Conservation (phyloP, 139 green algal species). For the Picocystis salinarum region DNA sequence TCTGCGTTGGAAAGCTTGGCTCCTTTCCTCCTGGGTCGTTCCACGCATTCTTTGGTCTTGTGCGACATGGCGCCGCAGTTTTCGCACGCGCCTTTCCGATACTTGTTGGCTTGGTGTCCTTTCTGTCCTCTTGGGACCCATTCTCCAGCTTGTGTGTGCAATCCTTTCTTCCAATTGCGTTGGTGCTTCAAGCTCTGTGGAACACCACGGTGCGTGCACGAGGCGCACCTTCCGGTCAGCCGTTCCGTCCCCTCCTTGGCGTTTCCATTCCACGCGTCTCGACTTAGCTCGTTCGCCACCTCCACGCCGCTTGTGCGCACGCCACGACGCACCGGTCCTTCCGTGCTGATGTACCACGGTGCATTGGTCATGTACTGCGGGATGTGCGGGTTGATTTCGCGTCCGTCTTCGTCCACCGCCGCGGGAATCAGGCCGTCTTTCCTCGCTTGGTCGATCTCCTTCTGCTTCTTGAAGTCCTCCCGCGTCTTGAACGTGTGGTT, state of each 20-base stretch:
- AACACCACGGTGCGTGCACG: neutral
- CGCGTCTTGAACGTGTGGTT: conserved; percentile 21
- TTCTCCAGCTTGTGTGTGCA: conserved; percentile 23
- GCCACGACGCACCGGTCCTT: neutral
- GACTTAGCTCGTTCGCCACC: no score
- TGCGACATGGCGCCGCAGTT: conserved; percentile 96
- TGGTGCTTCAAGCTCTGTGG: conserved; percentile 90
- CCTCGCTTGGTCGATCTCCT: conserved; percentile 88
- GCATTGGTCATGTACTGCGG: conserved; percentile 91
- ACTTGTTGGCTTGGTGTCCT: conserved; percentile 84
- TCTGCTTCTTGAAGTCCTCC: conserved; percentile 36
- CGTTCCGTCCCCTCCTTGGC: no score
- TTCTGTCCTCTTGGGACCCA: conserved; percentile 89
- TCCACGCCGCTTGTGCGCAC: no score
- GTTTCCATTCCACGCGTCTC: no score
- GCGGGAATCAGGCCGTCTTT: conserved; percentile 82
- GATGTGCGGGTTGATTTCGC: conserved; percentile 98
- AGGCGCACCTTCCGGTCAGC: no score
- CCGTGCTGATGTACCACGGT: conserved; percentile 86
- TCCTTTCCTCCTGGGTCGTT: conserved; percentile 68
- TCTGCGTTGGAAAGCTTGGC: conserved; percentile 73
- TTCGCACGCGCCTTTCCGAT: conserved; percentile 83
- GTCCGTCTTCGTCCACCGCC: conserved; percentile 91
- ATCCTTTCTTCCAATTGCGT: conserved; percentile 70
- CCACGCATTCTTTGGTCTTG: conserved; percentile 86